Base-by-base conservation (phyloP, 2,329 filamentous ascomycete genomes). In the Sclerotinia minor region DNA sequence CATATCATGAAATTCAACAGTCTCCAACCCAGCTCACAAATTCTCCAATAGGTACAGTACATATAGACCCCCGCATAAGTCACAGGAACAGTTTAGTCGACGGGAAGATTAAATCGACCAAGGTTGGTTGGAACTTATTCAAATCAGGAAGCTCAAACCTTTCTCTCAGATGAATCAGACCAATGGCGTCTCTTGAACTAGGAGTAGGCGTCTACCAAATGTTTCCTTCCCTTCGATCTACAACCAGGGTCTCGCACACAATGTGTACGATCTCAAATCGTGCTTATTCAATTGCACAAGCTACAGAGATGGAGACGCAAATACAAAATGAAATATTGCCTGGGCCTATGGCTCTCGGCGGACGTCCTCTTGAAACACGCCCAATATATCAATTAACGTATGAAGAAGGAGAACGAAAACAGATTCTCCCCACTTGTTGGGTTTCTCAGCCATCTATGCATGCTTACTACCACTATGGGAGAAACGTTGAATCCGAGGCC, bases 301-400 rank as follows among this genome's bases (percentile, higher is more conserved):
- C 24, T 19, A 44, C 26, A 58, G 41, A 49, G 38, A 47, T 65
- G 38, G 41, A 58, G 41, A 59, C 2, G 29, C 41, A 58, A 65
- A 55, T 38, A 41, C 26, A 65, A 65, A 65, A 55, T 38, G 52
- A 21, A 65, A 65, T 55, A 55, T 44, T 64, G 49, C 63, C 63
- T 26, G 26, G 41, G 47, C 41, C 41, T 65, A 41, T 61, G 32
- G 21, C n/a, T 32, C 47, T 58, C 52, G 53, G 53, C 41, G n/a
- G 58, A 55, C 53, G 32, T 61, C 44, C 53, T 44, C 47, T 60
- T 67, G 55, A 67, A 67, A 67, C 65, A 45, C 57, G 47, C 50
- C 35, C 44, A 53, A 41, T 53, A 53, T 45, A 32, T 29, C 47
- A 52, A 47, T 67, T 35, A 50, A 38, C 55, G 35, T 67, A 53